Evolutionary conservation across 345 rosid species (phyloP).

Genomic region (Mangifera indica): DNA sequence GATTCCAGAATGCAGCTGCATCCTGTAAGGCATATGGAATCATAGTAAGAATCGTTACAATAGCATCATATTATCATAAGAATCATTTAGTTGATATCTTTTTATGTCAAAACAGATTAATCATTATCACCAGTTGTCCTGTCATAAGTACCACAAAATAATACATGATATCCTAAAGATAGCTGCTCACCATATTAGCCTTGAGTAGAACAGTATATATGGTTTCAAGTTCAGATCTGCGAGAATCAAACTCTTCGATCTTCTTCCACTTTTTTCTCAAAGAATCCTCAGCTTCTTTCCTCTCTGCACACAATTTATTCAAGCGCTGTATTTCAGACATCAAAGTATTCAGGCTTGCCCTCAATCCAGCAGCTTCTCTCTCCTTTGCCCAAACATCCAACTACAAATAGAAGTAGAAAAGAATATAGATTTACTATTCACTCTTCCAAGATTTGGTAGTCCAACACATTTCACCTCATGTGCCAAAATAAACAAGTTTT

Average conservation of each 20-base stretch:
- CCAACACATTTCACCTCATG: too few relatives aligned
- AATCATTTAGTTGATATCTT: too few relatives aligned
- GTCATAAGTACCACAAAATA: too few relatives aligned
- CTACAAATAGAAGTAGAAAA: constrained; percentile 36
- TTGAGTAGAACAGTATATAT: constrained; percentile 75
- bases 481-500: too few relatives aligned
- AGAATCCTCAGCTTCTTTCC: constrained; percentile 91
- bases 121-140: too few relatives aligned
- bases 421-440: constrained; percentile 11
- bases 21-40: constrained; percentile 45
- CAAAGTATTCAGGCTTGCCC: constrained; percentile 80
- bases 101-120: too few relatives aligned
- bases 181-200: constrained; percentile 70
- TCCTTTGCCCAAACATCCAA: constrained; percentile 95
- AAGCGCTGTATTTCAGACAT: constrained; percentile 76
- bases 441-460: too few relatives aligned
- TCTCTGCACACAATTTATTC: constrained; percentile 80
- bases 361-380: constrained; percentile 85
- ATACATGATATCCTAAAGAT: neutral
- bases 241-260: constrained; percentile 86
- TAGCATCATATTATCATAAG: too few relatives aligned
- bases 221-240: constrained; percentile 90
- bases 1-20: constrained; percentile 86
- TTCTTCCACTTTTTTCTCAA: constrained; percentile 91
- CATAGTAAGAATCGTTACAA: neutral